Evolutionary conservation across 23 red algal species (phyloP), one percentile per base, ranked within the genome.

Genomic region (Pyropia haitanensis): DNA sequence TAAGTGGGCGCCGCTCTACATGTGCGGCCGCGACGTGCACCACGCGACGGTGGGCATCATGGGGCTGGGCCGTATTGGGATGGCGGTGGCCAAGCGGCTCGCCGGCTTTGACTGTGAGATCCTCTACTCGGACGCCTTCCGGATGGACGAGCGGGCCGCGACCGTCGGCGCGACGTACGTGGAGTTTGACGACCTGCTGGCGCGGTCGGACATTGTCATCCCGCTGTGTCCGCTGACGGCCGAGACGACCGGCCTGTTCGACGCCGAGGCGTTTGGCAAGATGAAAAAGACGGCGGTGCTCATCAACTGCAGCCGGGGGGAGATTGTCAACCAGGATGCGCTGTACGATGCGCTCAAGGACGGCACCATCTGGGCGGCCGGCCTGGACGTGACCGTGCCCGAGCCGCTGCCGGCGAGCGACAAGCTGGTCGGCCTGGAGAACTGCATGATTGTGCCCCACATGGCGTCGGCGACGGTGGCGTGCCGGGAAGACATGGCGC

Each of bases 281-380:
- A 95, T 95, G 90, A 95, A 95, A 33, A 77, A 81, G 49, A 56
- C 75, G 20, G 90, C 82, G 20, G 76, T 95, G 29, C 80, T 95
- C 60, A 73, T 95, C 65, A 95, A 95, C 56, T 75, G 73, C 2
- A 78, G 81, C 6, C 78, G 90, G 48, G 90, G 90, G 14, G 90
- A 95, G 58, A 50, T 95, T 46, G 82, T 95, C 17, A 72, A 95
- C 58, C 90, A 95, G 56, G 81, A 88, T 12, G 90, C 77, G 21
- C 61, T 95, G 13, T 26, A 74, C 44, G 76, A 57, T 15, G 90
- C 90, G 1, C 62, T 95, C n/a, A 71, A 75, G 31, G 27, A 80
- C 27, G 80, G 81, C 19, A 65, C 61, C 19, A 85, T 95, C 39
- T 77, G 72, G 44, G 82, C 67, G 19, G 80, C 73, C 1, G 90